A percentile compares a stretch with the other conserved stretches of the same genome.
Evolutionary conservation across 2,329 filamentous ascomycete species (phyloP).

Genomic region (Talaromyces sp.): DNA sequence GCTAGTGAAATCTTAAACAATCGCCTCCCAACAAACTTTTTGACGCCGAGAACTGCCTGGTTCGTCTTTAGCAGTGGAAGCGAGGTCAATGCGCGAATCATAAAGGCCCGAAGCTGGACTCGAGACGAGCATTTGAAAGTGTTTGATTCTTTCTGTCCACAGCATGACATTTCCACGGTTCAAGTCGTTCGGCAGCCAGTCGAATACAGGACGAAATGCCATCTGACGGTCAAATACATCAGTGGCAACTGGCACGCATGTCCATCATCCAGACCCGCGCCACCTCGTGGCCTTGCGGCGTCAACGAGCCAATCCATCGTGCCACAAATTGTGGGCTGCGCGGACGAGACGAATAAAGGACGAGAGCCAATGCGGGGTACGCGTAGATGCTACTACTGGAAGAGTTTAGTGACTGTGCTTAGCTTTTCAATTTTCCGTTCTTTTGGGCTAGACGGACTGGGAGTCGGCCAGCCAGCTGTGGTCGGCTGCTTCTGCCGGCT

Average conservation of each 20-base stretch:
- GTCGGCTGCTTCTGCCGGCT: not conserved
- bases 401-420: not conserved
- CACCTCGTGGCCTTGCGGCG: not conserved
- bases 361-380: not conserved
- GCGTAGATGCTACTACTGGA: not conserved
- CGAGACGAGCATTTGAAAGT: too few relatives aligned
- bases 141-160: too few relatives aligned
- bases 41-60: not conserved
- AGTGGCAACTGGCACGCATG: not conserved
- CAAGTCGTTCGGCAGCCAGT: not conserved
- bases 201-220: not conserved
- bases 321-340: not conserved
- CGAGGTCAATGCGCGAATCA: constrained; percentile 1
- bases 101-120: not conserved
- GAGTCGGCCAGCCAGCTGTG: not conserved
- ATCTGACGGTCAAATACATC: not conserved
- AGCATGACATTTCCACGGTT: not conserved
- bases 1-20: not conserved
- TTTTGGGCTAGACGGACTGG: not conserved
- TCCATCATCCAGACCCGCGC: not conserved
- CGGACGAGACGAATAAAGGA: not conserved
- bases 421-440: constrained; percentile 4
- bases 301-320: not conserved
- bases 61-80: not conserved
- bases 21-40: not conserved